Base-by-base conservation (phyloP, 2,329 filamentous ascomycete species). In the Cordyceps fumosorosea region DNA sequence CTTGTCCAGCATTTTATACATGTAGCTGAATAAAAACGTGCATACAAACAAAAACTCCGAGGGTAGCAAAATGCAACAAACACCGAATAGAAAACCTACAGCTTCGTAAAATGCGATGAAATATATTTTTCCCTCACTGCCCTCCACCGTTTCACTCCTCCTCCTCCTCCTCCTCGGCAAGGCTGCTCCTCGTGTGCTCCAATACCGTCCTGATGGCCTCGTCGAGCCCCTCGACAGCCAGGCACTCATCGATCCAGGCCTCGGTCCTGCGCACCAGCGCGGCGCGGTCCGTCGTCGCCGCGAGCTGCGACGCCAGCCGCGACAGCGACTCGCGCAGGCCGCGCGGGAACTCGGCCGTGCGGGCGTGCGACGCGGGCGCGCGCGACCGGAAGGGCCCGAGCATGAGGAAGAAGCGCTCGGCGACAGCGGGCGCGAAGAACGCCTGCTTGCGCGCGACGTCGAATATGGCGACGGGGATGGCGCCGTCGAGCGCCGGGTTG, bases 401-500 rank as follows among this genome's bases (percentile, higher is more conserved):
- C 76, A 96, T 83, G 69, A 89, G 79, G 74, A 95, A 98, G 75
- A 97, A 96, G 24, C 83, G 77, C 69, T 89, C 86, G 3, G 86
- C 91, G 7, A 91, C 81, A 1, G 79, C 77, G 1, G 86, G 75
- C 64, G 83, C 84, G 72, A 88, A 86, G 66, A 89, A 86, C 58
- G 89, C 84, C 69, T 96, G 88, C 73, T 89, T 91, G 77, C 87
- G 86, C 6, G 92, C 88, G 24, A 91, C 86, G 69, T 96, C 91
- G 70, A 96, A 97, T 54, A 99, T 90, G 45, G 93, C 92, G 62
- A 92, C 84, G 2, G 95, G 93, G 67, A 99, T 96, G 18, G 91
- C 95, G n/a, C 95, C 95, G 64, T 89, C 90, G 65, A 97, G 81
- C 11, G 91, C 91, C 4, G 93, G 92, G 54, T 92, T 93, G 62